Conservation (phyloP, 2,329 filamentous ascomycete genomes). For the Cytospora schulzeri region DNA sequence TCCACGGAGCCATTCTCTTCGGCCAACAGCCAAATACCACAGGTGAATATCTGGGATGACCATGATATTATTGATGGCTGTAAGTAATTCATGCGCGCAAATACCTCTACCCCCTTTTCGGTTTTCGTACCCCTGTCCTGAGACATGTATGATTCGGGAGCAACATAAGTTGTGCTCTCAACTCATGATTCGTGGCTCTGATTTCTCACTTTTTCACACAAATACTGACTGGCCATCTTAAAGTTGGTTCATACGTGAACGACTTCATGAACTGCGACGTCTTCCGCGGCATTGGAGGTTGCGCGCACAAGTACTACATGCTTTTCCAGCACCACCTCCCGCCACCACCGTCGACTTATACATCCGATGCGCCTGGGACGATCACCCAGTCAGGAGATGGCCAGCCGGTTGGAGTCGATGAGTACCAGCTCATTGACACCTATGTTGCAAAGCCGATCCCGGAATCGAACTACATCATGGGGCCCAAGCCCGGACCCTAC, state of each 20-base stretch:
- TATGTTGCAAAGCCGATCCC: conserved; percentile 63
- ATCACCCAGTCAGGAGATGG: conserved; percentile 15
- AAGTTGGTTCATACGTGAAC: conserved; percentile 75
- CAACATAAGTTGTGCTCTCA: no score
- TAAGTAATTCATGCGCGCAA: conserved; percentile 38
- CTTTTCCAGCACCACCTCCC: conserved; percentile 94
- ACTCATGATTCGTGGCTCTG: no score
- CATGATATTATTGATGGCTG: conserved; percentile 75
- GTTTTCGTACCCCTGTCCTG: no score
- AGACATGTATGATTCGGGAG: no score
- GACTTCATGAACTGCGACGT: conserved; percentile 91
- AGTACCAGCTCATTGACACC: conserved; percentile 71
- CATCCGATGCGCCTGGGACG: conserved; percentile 64
- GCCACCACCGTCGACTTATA: conserved; percentile 83
- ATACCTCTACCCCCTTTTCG: neutral
- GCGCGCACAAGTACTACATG: conserved; percentile 97
- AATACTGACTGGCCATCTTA: neutral
- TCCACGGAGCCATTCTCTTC: conserved; percentile 79
- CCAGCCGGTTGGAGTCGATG: conserved; percentile 56
- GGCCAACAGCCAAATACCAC: conserved; percentile 88
- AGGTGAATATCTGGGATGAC: conserved; percentile 98
- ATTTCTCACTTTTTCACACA: neutral
- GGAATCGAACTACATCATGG: conserved; percentile 78
- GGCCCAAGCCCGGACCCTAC: conserved; percentile 79
- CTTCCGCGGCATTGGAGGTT: conserved; percentile 86